A percentile compares a stretch with the other conserved stretches of the same genome.
Conservation (phyloP, 2,329 filamentous ascomycete genomes). For the Pyricularia grisea region DNA sequence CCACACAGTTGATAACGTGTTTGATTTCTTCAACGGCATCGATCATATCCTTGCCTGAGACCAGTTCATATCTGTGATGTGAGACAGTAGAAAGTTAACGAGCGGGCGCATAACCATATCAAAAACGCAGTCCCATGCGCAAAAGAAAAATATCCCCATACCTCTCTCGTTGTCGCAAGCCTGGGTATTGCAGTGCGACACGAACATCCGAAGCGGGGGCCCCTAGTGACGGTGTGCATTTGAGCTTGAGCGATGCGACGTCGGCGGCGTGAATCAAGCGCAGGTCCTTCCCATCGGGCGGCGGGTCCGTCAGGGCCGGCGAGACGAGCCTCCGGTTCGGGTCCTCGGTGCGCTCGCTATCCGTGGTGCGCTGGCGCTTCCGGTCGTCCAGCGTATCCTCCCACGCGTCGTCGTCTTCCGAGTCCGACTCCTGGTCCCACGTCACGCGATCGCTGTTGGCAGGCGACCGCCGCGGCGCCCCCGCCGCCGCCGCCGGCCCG, state of each 20-base stretch:
- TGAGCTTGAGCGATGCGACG: constrained; percentile 40
- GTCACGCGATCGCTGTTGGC: constrained; percentile 34
- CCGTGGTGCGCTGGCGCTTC: constrained; percentile 31
- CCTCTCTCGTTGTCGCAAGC: constrained; percentile 28
- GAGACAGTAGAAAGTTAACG: constrained; percentile 7
- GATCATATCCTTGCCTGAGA: constrained; percentile 70
- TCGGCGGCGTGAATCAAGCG: constrained; percentile 50
- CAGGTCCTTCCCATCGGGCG: constrained; percentile 32
- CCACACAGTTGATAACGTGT: constrained; percentile 58
- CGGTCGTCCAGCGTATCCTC: constrained; percentile 31
- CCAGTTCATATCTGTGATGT: constrained; percentile 54
- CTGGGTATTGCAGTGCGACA: constrained; percentile 78
- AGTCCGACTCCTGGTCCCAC: constrained; percentile 39
- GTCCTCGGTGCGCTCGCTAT: constrained; percentile 9
- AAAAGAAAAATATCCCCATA: constrained; percentile 10
- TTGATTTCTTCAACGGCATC: constrained; percentile 68
- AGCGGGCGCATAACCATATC: background rate
- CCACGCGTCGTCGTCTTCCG: constrained; percentile 42
- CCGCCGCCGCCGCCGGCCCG: constrained; percentile 18
- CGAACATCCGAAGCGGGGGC: constrained; percentile 42
- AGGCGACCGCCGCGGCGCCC: constrained; percentile 30
- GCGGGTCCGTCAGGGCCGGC: constrained; percentile 30
- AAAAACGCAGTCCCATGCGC: constrained; percentile 5
- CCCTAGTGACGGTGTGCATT: constrained; percentile 40
- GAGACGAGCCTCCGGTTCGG: constrained; percentile 21